Conservation (phyloP, 192 early-diverging fungal species). For the Phycomyces blakesleeanus region DNA sequence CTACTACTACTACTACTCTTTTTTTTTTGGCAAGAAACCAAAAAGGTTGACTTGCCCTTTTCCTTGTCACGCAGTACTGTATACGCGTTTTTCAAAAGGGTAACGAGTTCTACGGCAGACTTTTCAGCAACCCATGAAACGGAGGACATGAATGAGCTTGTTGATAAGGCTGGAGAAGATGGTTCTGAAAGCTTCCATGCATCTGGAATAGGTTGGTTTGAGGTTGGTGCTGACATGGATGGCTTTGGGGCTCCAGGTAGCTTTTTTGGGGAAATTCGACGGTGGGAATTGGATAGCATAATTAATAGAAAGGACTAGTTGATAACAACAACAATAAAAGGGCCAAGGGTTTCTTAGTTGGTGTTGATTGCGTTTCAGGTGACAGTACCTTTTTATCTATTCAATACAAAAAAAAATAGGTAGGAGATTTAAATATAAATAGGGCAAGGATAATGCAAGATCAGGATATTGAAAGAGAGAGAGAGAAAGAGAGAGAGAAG, state of each 20-base stretch:
- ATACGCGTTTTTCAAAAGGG: conserved; percentile 35
- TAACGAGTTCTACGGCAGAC: conserved; percentile 32
- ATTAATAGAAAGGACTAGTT: background rate
- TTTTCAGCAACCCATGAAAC: conserved; percentile 32
- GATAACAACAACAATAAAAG: no score
- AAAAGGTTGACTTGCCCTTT: conserved; percentile 22
- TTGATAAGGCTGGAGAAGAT: conserved; percentile 26
- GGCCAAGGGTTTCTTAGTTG: no score
- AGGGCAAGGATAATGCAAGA: background rate
- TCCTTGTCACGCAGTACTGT: conserved; percentile 34
- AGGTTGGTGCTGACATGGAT: conserved; percentile 15
- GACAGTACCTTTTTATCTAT: no score
- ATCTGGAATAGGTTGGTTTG: background rate
- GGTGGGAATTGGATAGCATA: background rate
- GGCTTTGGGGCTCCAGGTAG: background rate
- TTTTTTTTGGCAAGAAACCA: no score
- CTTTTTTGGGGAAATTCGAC: background rate
- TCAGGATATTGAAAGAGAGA: conserved; percentile 3
- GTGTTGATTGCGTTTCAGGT: no score
- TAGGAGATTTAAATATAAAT: conserved; percentile 2
- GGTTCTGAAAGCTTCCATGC: conserved; percentile 9
- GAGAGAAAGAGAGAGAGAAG: conserved; percentile 1
- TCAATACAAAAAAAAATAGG: background rate
- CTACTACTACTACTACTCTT: no score
- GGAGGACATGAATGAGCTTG: conserved; percentile 32